Evolutionary conservation across 1,284 basidiomycete species (phyloP).

Genomic region (Cryptococcus sp.): DNA sequence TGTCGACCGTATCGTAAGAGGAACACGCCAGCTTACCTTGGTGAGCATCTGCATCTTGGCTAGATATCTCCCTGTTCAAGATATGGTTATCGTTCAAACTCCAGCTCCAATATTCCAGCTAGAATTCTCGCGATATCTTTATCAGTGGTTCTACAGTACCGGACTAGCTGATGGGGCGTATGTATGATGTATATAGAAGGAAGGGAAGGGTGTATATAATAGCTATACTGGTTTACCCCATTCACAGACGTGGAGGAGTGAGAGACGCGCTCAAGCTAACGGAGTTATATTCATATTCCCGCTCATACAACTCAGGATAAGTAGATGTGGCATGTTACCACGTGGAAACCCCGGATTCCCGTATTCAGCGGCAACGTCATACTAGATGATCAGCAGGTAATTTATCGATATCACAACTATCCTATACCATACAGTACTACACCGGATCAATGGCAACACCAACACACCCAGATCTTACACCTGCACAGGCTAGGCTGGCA

Average conservation of each 20-base stretch:
- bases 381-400: no score
- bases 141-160: no score
- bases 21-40: slow-evolving; percentile 52
- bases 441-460: not conserved
- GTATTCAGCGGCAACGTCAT: not conserved
- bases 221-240: not conserved
- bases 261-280: not conserved
- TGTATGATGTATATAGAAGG: not conserved
- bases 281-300: not conserved
- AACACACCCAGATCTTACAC: slow-evolving; percentile 17
- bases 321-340: no score
- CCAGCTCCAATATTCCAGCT: no score
- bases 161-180: no score
- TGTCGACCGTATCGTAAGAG: not conserved
- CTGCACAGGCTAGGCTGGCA: slow-evolving; percentile 42
- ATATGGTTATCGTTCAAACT: no score
- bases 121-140: no score
- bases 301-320: no score
- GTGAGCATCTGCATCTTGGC: slow-evolving; percentile 57
- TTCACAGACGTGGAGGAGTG: not conserved
- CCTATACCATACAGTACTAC: not conserved
- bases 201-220: not conserved
- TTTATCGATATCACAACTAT: no score
- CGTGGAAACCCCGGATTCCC: not conserved
- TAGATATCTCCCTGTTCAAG: slow-evolving; percentile 2